These are phyloP conservation scores for Coemansia sp. DNA, from an alignment of 192 early-diverging fungal genomes.

Conservation along the genomic window DNA sequence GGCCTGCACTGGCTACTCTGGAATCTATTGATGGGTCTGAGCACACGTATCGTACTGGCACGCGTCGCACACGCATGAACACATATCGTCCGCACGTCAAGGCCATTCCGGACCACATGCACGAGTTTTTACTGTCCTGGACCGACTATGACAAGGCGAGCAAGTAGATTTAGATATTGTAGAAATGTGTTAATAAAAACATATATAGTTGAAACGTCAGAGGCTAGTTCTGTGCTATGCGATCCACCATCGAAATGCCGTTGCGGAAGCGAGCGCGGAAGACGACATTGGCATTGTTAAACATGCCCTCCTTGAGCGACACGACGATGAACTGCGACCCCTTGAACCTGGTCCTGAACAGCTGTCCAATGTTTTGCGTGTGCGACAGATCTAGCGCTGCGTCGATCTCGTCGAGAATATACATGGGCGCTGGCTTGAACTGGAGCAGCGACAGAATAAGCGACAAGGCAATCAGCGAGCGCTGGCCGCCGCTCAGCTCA, in stretches of 20 bases:
- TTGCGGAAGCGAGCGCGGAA: slow-evolving; percentile 94
- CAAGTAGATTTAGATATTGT: neutral
- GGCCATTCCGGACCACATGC: slow-evolving; percentile 26
- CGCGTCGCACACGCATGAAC: slow-evolving; percentile 37
- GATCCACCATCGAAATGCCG: slow-evolving; percentile 92
- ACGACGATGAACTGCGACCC: slow-evolving; percentile 98
- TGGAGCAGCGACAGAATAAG: slow-evolving; percentile 94
- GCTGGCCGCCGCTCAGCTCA: slow-evolving; percentile 96
- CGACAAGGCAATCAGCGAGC: slow-evolving; percentile 95
- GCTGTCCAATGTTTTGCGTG: slow-evolving; percentile 97
- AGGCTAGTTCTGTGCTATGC: slow-evolving; percentile 39
- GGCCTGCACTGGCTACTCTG: neutral
- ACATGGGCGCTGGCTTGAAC: slow-evolving; percentile 99
- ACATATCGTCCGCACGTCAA: slow-evolving; percentile 52
- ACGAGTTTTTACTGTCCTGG: slow-evolving; percentile 28
- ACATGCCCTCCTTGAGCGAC: slow-evolving; percentile 99
- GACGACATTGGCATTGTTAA: slow-evolving; percentile 97
- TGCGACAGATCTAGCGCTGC: slow-evolving; percentile 97
- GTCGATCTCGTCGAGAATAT: slow-evolving; percentile 99
- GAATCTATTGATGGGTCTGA: neutral
- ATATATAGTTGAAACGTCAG: neutral
- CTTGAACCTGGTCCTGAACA: slow-evolving; percentile 90
- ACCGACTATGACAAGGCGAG: neutral
- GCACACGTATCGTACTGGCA: slow-evolving; percentile 34
- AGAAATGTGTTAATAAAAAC: neutral